A percentile compares a stretch with the other conserved stretches of the same genome.
These are phyloP conservation scores for Pseudisothecium myosuroides DNA, from an alignment of 225 moss, liverwort and hornwort species.

Conservation along the genomic window DNA sequence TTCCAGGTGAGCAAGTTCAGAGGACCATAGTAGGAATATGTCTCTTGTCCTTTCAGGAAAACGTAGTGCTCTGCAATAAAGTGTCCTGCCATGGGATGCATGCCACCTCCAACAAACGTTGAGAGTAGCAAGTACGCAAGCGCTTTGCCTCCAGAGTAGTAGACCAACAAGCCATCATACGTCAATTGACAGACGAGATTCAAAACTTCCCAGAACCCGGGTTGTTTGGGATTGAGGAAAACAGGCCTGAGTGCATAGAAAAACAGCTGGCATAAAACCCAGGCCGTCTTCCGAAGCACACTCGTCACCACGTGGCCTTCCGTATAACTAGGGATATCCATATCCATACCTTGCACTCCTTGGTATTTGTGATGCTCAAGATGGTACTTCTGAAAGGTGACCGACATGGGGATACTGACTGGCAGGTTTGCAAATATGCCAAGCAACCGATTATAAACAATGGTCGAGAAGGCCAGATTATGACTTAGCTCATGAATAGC, in stretches of 20 bases:
- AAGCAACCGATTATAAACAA: conserved; percentile 69
- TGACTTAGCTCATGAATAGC: conserved; percentile 98
- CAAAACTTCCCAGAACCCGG: conserved; percentile 78
- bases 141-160: conserved; percentile 54
- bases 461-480: conserved; percentile 66
- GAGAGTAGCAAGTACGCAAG: conserved; percentile 72
- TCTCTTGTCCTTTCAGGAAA: conserved; percentile 82
- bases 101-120: conserved; percentile 88
- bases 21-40: conserved; percentile 93
- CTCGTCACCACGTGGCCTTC: conserved; percentile 83
- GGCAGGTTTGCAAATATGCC: conserved; percentile 79
- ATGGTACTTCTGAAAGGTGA: conserved; percentile 98
- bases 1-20: conserved; percentile 86
- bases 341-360: conserved; percentile 93
- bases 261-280: conserved; percentile 94
- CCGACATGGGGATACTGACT: conserved; percentile 91
- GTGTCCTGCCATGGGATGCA: conserved; percentile 94
- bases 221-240: conserved; percentile 87
- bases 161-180: conserved; percentile 51
- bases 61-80: conserved; percentile 95
- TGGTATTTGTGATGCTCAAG: conserved; percentile 91
- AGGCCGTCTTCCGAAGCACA: conserved; percentile 30
- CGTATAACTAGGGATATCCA: conserved; percentile 91
- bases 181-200: conserved; percentile 56
- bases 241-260: conserved; percentile 91